Base-by-base conservation (phyloP, 2,329 filamentous ascomycete genomes). In the Cladosporium sp. region DNA sequence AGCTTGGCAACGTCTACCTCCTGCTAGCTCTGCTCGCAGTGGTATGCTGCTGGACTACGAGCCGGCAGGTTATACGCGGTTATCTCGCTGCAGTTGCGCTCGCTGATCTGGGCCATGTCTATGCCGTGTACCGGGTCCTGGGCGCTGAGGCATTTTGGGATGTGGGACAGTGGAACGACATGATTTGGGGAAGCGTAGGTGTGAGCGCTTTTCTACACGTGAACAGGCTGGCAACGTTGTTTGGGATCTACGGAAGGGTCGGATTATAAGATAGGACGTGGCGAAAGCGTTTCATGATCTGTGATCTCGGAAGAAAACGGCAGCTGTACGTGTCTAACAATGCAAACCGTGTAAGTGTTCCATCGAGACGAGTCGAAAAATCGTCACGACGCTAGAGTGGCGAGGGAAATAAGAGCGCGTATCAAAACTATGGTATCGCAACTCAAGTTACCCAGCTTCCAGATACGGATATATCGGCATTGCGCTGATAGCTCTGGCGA, bases 11-110 rank as follows among this genome's bases (percentile, higher is more conserved):
- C 25, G 42, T 62, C 6, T 54, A 58, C 11, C 60, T 65, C 25
- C 55, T 65, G n/a, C 55, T 64, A 5, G 63, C 56, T 9, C 45
- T 59, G 5, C 55, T 65, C 37, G 62, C 58, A 3, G 22, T 65
- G n/a, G 61, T 65, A 37, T 64, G 62, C 59, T 62, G 58, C 60
- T 64, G 60, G 62, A 65, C 62, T 8, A 60, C 30, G 3, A 55
- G 64, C 36, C 4, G 55, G 5, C 36, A 28, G 3, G 60, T 59
- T 14, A 51, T 25, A 39, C 59, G 58, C 11, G 54, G 57, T 19
- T 65, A 65, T 52, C 40, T 65, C 1, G 39, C 59, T 19, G 52
- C 50, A 1, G 62, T 64, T 17, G 63, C 62, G 5, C 20, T 64
- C 17, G 63, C 60, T 15, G 63, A 64, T 50, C 20, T 64, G 3